Conservation (phyloP, 2,329 filamentous ascomycete species). For the Colletotrichum trifolii region DNA sequence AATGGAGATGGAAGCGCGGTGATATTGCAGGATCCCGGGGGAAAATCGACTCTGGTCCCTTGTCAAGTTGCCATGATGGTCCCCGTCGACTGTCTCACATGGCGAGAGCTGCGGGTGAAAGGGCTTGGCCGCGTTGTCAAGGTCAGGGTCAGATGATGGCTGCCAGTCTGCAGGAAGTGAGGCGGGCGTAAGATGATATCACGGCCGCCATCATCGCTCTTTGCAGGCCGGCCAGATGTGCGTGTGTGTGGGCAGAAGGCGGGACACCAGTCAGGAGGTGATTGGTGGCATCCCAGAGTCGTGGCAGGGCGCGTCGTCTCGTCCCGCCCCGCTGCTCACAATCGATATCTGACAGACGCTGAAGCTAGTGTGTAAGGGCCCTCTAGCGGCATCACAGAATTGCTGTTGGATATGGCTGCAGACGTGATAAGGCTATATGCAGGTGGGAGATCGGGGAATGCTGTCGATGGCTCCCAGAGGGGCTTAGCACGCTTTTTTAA, state of each 20-base stretch:
- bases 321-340: constrained; percentile 17
- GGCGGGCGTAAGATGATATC: constrained; percentile 36
- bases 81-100: constrained; percentile 27
- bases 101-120: too few species aligned
- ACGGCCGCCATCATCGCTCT: constrained; percentile 24
- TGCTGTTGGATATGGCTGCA: background rate
- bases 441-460: constrained; percentile 21
- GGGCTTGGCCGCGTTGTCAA: background rate
- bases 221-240: background rate
- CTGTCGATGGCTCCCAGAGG: constrained; percentile 10
- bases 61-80: background rate
- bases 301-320: constrained; percentile 21
- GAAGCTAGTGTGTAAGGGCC: constrained; percentile 14
- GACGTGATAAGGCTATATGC: constrained; percentile 1
- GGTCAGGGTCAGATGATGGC: background rate
- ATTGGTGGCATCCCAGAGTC: constrained; percentile 25
- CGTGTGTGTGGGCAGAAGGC: constrained; percentile 24
- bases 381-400: constrained; percentile 20
- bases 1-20: too few species aligned
- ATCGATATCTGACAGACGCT: constrained; percentile 31
- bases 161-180: constrained; percentile 6
- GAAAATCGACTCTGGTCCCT: too few species aligned
- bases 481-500: background rate
- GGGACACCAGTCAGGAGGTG: constrained; percentile 27
- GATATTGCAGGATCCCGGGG: too few species aligned